Evolutionary conservation across 2,329 filamentous ascomycete genomes (phyloP), one percentile per base, ranked within the genome.

Genomic region (Colletotrichum godetiae): DNA sequence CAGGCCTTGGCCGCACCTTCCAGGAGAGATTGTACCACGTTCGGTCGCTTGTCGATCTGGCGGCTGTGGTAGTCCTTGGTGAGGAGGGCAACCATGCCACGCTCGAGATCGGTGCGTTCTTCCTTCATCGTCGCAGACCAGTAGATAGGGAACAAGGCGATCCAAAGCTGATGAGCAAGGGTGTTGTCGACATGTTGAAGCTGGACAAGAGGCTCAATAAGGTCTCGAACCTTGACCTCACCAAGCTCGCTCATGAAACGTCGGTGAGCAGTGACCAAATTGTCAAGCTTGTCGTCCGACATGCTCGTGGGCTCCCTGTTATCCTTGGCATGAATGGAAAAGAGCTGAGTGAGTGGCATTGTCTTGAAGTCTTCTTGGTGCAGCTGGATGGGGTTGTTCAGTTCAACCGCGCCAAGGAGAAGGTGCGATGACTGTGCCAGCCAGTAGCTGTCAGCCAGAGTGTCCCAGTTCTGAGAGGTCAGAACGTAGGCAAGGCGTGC

Each of bases 1-100:
- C 90, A 94, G 2, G 95, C 92, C 78, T 93, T 93, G 15, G 95
- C 94, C 46, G 94, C 93, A 53, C 95, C 97, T 78, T 97, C 94
- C 6, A 99, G 88, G 71, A 99, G 88, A 8, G 95, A 97, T 79
- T 98, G 94, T 3, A 99, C 92, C 42, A 98, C 97, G 79, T 99
- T 99, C 3, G 97, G 97, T 59, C 97, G 91, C 84, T 95, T 95
- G 82, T 98, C 97, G 68, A 98, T 92, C 80, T 99, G 97, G 65
- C 96, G 91, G 74, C 94, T 94, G 81, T 99, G 97, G 81, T 96
- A 98, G 79, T 99, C 97, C 80, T 97, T 97, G 2, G 96, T 98
- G 11, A 99, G 87, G 12, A 99, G 87, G 3, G 92, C 89, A n/a
- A 98, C 94, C 82, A 99, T 91, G 15, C 95, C 95, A 78, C 95